Conservation (phyloP, 192 early-diverging fungal genomes). For the Backusella luteola region DNA sequence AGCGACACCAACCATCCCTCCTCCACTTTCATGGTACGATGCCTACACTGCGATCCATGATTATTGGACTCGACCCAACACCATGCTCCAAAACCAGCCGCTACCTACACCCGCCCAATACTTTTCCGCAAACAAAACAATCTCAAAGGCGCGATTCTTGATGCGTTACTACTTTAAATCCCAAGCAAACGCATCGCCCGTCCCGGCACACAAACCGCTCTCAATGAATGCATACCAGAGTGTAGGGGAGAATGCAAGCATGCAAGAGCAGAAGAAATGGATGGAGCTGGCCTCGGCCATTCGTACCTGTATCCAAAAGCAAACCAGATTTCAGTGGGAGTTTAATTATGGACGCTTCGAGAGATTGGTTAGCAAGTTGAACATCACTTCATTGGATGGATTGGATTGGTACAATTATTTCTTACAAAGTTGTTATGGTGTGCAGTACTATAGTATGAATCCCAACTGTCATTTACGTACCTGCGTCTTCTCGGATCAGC, state of each 20-base stretch:
- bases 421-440: conserved; percentile 15
- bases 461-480: neutral
- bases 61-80: conserved; percentile 11
- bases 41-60: conserved; percentile 11
- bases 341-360: neutral
- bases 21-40: conserved; percentile 1
- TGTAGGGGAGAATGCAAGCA: neutral
- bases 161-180: conserved; percentile 13
- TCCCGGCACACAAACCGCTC: neutral
- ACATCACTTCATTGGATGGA: neutral
- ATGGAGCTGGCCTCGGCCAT: conserved; percentile 6
- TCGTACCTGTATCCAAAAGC: neutral
- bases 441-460: neutral
- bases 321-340: neutral
- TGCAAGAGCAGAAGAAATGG: conserved; percentile 12
- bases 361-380: neutral
- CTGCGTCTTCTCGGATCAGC: neutral
- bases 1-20: neutral
- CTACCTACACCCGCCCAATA: neutral
- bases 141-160: conserved; percentile 8
- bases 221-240: neutral
- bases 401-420: conserved; percentile 16
- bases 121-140: conserved; percentile 1
- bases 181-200: neutral
- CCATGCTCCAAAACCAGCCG: neutral